Evolutionary conservation across 176 grass and related monocot species (phyloP).

Genomic region (Aegilops sharonensis): DNA sequence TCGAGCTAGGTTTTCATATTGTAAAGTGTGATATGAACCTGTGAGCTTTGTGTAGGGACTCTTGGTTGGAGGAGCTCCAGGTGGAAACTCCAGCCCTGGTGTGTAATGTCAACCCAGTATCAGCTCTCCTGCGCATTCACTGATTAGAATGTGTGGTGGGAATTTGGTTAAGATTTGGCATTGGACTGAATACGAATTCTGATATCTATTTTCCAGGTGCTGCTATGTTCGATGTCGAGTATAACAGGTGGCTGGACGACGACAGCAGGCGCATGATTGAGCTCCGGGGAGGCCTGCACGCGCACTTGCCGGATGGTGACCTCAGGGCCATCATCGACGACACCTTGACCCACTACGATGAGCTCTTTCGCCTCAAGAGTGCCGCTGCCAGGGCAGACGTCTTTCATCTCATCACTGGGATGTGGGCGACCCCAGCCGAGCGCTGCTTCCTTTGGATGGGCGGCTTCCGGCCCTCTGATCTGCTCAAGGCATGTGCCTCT

Average conservation of each 20-base stretch:
- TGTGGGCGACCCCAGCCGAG: constrained; percentile 64
- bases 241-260: constrained; percentile 66
- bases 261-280: constrained; percentile 50
- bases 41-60: constrained; percentile 49
- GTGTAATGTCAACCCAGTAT: not conserved
- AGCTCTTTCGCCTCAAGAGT: constrained; percentile 67
- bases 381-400: constrained; percentile 51
- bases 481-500: constrained; percentile 58
- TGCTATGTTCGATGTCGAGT: constrained; percentile 66
- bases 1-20: not conserved
- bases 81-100: constrained; percentile 70
- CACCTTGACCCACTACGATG: constrained; percentile 57
- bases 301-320: constrained; percentile 54
- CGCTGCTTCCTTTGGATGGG: constrained; percentile 92
- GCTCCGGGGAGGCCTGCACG: constrained; percentile 52
- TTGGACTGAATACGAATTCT: not conserved
- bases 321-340: constrained; percentile 65
- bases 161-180: not conserved
- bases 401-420: constrained; percentile 81
- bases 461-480: constrained; percentile 81
- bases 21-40: constrained; percentile 11
- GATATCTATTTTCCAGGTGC: constrained; percentile 18
- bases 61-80: constrained; percentile 56
- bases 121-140: not conserved
- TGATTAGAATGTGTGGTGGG: not conserved